phyloP scores from a whole-genome alignment of 495 filamentous ascomycete species.

The Penicillium turbatum region DNA sequence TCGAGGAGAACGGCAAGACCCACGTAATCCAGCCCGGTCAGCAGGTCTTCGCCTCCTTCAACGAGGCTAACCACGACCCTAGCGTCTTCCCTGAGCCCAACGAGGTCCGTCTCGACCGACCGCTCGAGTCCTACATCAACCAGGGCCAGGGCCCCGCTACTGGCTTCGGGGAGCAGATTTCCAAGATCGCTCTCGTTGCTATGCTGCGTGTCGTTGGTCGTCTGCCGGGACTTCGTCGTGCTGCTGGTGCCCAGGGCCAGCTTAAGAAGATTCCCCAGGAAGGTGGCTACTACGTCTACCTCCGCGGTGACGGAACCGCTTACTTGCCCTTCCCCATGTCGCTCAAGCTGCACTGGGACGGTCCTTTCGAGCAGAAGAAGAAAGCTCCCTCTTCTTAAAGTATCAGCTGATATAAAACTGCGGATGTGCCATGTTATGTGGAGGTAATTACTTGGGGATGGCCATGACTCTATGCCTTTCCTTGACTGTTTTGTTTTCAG shows the following conservation, averaged over 20 bases:
- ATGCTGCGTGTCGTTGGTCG: slow-evolving; percentile 59
- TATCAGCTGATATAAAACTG: background rate
- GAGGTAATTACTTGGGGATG: background rate
- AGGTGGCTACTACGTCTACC: slow-evolving; percentile 61
- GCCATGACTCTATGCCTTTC: slow-evolving; percentile 5
- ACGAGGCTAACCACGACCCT: slow-evolving; percentile 54
- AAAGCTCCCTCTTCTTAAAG: slow-evolving; percentile 1
- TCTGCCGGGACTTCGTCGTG: slow-evolving; percentile 60
- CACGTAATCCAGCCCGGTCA: slow-evolving; percentile 49
- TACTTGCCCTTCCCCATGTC: slow-evolving; percentile 70
- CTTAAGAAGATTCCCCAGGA: slow-evolving; percentile 65
- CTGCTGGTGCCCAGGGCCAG: slow-evolving; percentile 62
- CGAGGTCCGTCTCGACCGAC: slow-evolving; percentile 61
- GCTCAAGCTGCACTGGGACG: slow-evolving; percentile 33
- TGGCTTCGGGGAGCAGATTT: slow-evolving; percentile 58
- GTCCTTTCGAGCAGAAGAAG: slow-evolving; percentile 11
- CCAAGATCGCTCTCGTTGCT: slow-evolving; percentile 58
- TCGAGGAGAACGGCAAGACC: slow-evolving; percentile 50
- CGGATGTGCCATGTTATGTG: background rate
- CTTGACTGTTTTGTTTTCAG: slow-evolving; percentile 4
- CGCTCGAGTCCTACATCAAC: slow-evolving; percentile 63
- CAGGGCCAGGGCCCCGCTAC: slow-evolving; percentile 60
- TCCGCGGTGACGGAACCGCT: slow-evolving; percentile 68
- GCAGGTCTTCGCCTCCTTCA: slow-evolving; percentile 45
- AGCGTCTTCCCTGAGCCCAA: slow-evolving; percentile 64